Base-by-base conservation (phyloP, 768 basidiomycete genomes). In the Fistulinella prunicolor region DNA sequence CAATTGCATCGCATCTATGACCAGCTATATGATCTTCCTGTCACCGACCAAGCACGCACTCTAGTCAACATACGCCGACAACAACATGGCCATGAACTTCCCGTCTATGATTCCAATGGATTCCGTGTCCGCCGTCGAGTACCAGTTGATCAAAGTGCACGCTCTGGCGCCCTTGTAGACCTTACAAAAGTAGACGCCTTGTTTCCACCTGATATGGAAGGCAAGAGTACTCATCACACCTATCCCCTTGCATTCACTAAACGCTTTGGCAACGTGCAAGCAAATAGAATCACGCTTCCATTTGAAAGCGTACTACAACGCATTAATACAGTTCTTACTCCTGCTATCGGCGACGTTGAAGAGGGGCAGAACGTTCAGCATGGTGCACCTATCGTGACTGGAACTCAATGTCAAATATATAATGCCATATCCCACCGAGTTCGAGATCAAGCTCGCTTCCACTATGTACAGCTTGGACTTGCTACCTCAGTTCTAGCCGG, bases 241-340 rank as follows among this genome's bases (percentile, higher is more conserved):
- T 56, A 56, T 2, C 54, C 51, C 0, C 51, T 49, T 2, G 45
- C 34, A 0, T 56, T 49, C 45, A 46, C 48, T 0, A 43, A 41
- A 3, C 5, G 1, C 0, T 39, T 13, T 2, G 47, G 54, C 3
- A 55, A 55, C 8, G 42, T 52, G 0, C 54, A 55, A 24, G 50
- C 50, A 0, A 14, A 17, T 0, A 9, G 35, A 0, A 42, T 14
- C 21, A 19, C 14, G 0, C 3, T 6, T 1, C 26, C 37, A 0
- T 55, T 51, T 16, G 43, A 48, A 0, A 0, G 0, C 0, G 24
- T 44, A 3, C 14, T 55, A 0, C 1, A 0, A 0, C 4, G 10
- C 12, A 42, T 55, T 29, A 52, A 51, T 3, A 1, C 19, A 6
- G 1, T 42, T 28, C 4, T 42, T 0, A 19, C 35, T 3, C 41